Evolutionary conservation across 257 asterid species (phyloP).

Genomic region (Ligustrum vulgare): DNA sequence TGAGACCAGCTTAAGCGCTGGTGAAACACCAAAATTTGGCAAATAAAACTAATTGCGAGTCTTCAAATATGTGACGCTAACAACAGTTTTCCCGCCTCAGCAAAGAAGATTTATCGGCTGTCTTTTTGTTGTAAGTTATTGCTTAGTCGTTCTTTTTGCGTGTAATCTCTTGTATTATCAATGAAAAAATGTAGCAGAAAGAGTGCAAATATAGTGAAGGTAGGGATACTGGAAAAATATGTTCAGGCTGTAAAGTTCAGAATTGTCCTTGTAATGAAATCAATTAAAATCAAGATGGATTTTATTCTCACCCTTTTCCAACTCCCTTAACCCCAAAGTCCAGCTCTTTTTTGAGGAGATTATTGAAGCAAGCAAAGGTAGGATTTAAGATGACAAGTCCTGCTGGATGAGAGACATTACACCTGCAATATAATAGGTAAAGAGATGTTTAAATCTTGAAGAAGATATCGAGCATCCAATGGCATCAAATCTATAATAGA

Average conservation of each 20-base stretch:
- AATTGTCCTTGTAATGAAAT: not conserved
- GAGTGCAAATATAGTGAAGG: not conserved
- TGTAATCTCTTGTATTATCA: not conserved
- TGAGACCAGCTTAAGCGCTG: conserved; percentile 33
- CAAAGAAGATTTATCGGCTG: not conserved
- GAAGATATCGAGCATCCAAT: too few species aligned
- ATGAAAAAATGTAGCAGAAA: not conserved
- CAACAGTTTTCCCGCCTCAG: conserved; percentile 17
- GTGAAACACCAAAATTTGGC: conserved; percentile 11
- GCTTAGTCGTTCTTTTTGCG: not conserved
- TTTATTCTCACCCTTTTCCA: not conserved
- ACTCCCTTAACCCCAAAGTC: not conserved
- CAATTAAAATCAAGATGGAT: not conserved
- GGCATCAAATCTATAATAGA: too few species aligned
- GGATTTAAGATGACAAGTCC: not conserved
- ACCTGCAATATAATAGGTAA: too few species aligned
- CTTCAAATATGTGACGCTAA: conserved; percentile 18
- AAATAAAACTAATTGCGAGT: not conserved
- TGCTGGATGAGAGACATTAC: too few species aligned
- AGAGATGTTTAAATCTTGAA: too few species aligned
- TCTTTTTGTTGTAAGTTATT: not conserved
- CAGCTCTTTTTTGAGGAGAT: not conserved
- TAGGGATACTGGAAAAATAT: not conserved
- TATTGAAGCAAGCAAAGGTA: not conserved
- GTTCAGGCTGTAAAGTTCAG: not conserved